Percentiles rank a stretch among this genome's conserved stretches.
phyloP scores from a whole-genome alignment of 2,329 filamentous ascomycete species.

The Exserohilum turcica region DNA sequence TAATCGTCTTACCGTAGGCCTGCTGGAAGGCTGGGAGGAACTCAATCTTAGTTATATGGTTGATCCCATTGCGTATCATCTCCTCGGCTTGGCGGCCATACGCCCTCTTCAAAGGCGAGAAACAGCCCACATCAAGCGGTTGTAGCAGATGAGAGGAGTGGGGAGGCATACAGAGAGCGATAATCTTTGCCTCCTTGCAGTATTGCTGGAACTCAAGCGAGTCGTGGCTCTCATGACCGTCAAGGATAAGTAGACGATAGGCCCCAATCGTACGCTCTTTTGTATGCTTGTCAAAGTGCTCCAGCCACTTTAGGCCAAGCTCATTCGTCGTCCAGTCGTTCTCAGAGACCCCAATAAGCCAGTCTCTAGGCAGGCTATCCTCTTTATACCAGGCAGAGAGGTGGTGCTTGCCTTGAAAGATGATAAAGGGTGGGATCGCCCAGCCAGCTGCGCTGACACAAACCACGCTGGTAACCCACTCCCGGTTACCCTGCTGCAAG shows the following conservation, averaged over 20 bases:
- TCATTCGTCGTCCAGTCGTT: constrained; percentile 47
- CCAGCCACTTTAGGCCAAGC: constrained; percentile 41
- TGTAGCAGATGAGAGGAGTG: neutral
- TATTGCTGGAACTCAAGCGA: constrained; percentile 44
- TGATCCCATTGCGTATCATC: neutral
- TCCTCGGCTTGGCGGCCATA: neutral
- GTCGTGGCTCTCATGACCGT: constrained; percentile 47
- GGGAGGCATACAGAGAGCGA: too few species aligned
- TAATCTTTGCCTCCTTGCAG: constrained; percentile 47
- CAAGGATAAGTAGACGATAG: constrained; percentile 47
- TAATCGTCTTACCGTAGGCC: neutral
- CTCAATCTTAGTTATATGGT: neutral
- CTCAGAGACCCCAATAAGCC: constrained; percentile 32
- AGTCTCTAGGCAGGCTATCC: constrained; percentile 21
- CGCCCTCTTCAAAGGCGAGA: constrained; percentile 15
- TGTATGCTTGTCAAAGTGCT: constrained; percentile 50
- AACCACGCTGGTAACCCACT: neutral
- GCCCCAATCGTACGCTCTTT: constrained; percentile 28
- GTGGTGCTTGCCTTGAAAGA: too few species aligned
- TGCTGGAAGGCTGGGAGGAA: neutral
- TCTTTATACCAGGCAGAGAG: too few species aligned
- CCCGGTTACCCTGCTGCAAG: neutral
- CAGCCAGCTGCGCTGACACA: neutral
- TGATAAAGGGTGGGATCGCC: too few species aligned
- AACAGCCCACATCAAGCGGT: neutral